Evolutionary conservation across 1,284 basidiomycete genomes (phyloP).

Genomic region (Cryptococcus sp.): DNA sequence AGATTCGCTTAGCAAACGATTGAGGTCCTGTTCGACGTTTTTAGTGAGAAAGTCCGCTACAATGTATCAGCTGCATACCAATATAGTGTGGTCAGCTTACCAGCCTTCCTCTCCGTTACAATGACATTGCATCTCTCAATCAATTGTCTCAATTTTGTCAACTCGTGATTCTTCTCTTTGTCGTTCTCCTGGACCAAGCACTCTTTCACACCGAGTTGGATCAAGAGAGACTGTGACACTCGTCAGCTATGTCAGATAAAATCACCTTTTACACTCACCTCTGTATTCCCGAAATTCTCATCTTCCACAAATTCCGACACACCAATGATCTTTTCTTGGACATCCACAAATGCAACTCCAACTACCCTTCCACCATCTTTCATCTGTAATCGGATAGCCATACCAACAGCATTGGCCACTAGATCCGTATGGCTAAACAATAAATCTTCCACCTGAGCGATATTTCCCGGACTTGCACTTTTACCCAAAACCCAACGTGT

Average conservation of each 20-base stretch:
- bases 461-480: conserved; percentile 83
- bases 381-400: conserved; percentile 78
- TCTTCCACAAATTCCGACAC: conserved; percentile 90
- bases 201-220: conserved; percentile 96
- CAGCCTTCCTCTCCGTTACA: conserved; percentile 78
- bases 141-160: conserved; percentile 75
- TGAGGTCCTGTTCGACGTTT: conserved; percentile 79
- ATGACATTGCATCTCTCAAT: conserved; percentile 88
- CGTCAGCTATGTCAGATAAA: background rate
- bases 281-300: conserved; percentile 91
- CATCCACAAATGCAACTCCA: conserved; percentile 57
- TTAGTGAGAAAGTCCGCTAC: conserved; percentile 73
- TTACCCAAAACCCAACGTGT: conserved; percentile 71
- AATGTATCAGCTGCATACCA: background rate
- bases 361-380: conserved; percentile 51
- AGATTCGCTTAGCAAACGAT: conserved; percentile 62
- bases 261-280: conserved; percentile 54
- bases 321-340: conserved; percentile 53
- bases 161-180: conserved; percentile 65
- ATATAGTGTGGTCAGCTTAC: conserved; percentile 50
- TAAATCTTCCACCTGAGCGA: conserved; percentile 88
- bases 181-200: conserved; percentile 59
- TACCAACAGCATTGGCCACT: conserved; percentile 78
- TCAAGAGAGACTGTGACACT: conserved; percentile 70
- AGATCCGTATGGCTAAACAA: conserved; percentile 83